phyloP scores from a whole-genome alignment of 2,329 filamentous ascomycete genomes.

The Thermoascus crustaceus region DNA sequence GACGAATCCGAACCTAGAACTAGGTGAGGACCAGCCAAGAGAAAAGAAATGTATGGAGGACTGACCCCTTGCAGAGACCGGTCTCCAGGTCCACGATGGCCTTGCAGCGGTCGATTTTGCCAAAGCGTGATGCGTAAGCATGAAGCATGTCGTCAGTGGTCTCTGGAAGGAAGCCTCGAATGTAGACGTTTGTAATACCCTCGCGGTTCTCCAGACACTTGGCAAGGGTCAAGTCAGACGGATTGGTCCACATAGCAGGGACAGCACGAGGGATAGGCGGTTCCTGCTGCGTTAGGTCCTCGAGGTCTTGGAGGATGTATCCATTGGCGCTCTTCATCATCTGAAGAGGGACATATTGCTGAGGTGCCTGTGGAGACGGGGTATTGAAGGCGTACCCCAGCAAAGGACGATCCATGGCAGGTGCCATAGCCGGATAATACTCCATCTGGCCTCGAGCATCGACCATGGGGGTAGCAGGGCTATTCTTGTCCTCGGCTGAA shows the following conservation, averaged over 20 bases:
- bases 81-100: conserved; percentile 94
- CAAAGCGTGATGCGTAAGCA: conserved; percentile 77
- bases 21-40: conserved; percentile 15
- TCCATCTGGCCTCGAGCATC: conserved; percentile 52
- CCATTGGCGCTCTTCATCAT: conserved; percentile 40
- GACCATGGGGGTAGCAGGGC: conserved; percentile 57
- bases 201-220: conserved; percentile 92
- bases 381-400: conserved; percentile 47
- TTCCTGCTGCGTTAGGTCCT: conserved; percentile 63
- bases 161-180: conserved; percentile 87
- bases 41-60: conserved; percentile 11
- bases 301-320: conserved; percentile 45
- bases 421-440: conserved; percentile 51
- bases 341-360: conserved; percentile 32
- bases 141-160: conserved; percentile 87
- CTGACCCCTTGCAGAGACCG: conserved; percentile 90
- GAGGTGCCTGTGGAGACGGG: conserved; percentile 52
- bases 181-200: conserved; percentile 96
- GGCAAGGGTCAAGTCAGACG: conserved; percentile 80
- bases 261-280: conserved; percentile 81
- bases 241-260: conserved; percentile 73
- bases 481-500: conserved; percentile 33
- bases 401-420: conserved; percentile 52
- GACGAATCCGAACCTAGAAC: conserved; percentile 81
- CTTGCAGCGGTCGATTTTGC: conserved; percentile 91